Conservation (phyloP, 2,329 filamentous ascomycete genomes). For the Mycosphaerella arachidis region DNA sequence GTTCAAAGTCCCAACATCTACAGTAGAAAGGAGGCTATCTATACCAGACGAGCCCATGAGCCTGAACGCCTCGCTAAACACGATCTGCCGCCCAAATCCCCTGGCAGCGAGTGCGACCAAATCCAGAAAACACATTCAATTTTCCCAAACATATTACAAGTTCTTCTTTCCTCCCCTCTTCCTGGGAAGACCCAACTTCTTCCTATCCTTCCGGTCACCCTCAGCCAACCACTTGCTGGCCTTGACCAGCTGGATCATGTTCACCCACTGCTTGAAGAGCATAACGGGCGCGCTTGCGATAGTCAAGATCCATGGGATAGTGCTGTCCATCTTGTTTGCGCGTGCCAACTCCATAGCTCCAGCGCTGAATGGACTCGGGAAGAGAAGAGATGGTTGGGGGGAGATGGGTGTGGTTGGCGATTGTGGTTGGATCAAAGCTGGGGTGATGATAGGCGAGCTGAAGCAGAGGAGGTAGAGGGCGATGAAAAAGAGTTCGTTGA, state of each 20-base stretch:
- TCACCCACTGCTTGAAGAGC: slow-evolving; percentile 88
- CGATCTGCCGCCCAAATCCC: slow-evolving; percentile 1
- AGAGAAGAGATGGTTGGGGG: slow-evolving; percentile 64
- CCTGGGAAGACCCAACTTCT: slow-evolving; percentile 23
- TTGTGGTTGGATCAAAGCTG: slow-evolving; percentile 60
- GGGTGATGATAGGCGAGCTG: slow-evolving; percentile 82
- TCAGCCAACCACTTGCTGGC: slow-evolving; percentile 89
- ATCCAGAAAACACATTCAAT: not conserved
- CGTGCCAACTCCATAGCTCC: slow-evolving; percentile 84
- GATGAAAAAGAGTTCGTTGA: slow-evolving; percentile 98
- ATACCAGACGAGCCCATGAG: slow-evolving; percentile 1
- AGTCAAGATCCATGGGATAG: slow-evolving; percentile 72
- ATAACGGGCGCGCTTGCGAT: slow-evolving; percentile 80
- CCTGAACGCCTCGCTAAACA: slow-evolving; percentile 12
- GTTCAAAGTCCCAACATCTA: not conserved
- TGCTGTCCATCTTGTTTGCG: slow-evolving; percentile 72
- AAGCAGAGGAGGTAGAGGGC: slow-evolving; percentile 96
- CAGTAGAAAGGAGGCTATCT: not conserved
- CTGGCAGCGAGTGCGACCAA: not conserved
- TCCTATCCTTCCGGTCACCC: slow-evolving; percentile 57
- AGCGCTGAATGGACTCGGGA: slow-evolving; percentile 85
- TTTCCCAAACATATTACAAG: not conserved
- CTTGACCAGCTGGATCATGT: slow-evolving; percentile 88
- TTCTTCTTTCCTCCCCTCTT: slow-evolving; percentile 11
- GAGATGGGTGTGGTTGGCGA: slow-evolving; percentile 40